These are phyloP conservation scores for Monilinia polystroma DNA, from an alignment of 2,329 filamentous ascomycete genomes.

Conservation along the genomic window DNA sequence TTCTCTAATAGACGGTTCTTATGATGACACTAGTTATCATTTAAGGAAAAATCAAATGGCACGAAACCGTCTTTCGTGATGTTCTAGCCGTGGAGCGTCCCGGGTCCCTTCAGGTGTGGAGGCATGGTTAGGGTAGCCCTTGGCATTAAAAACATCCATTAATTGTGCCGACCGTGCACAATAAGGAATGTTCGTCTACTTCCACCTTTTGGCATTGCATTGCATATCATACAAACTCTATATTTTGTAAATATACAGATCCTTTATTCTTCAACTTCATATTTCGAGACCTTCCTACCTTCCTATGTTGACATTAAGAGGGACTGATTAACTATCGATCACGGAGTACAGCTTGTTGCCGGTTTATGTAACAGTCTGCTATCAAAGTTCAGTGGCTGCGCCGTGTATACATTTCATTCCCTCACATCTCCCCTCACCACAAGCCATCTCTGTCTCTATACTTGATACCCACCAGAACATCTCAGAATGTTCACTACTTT, in stretches of 20 bases:
- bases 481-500: conserved; percentile 23
- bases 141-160: conserved; percentile 6
- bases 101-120: conserved; percentile 15
- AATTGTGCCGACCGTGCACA: conserved; percentile 15
- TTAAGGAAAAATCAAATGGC: not conserved
- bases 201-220: no score
- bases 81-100: conserved; percentile 7
- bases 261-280: conserved; percentile 6
- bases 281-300: conserved; percentile 1
- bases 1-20: not conserved
- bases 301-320: not conserved
- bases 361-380: not conserved
- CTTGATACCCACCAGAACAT: not conserved
- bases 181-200: not conserved
- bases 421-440: not conserved
- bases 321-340: not conserved
- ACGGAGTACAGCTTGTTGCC: not conserved
- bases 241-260: conserved; percentile 6
- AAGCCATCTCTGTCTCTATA: not conserved
- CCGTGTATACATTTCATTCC: not conserved
- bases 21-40: not conserved
- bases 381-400: conserved; percentile 4
- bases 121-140: conserved; percentile 11
- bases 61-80: not conserved
- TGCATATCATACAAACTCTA: conserved; percentile 9